phyloP scores from a whole-genome alignment of 2,329 filamentous ascomycete species.

The Penicillium sp. region DNA sequence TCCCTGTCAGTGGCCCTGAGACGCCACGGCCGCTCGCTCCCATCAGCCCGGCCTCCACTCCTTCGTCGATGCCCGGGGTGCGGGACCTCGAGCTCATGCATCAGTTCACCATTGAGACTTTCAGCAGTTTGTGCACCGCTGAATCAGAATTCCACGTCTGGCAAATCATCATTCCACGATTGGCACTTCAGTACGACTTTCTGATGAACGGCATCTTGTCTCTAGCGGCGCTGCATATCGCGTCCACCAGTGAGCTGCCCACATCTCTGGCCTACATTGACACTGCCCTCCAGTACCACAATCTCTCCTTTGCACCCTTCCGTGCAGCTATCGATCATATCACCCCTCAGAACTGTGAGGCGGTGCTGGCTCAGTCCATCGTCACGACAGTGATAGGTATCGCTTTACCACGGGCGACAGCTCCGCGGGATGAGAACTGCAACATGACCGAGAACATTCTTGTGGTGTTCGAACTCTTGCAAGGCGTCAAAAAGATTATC shows the following conservation, averaged over 20 bases:
- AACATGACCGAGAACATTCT: constrained; percentile 39
- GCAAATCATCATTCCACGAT: constrained; percentile 42
- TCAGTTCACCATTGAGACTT: constrained; percentile 50
- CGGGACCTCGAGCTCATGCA: constrained; percentile 54
- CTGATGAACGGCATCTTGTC: constrained; percentile 44
- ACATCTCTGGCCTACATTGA: constrained; percentile 37
- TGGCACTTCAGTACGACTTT: constrained; percentile 42
- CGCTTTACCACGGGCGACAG: constrained; percentile 34
- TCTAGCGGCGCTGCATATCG: constrained; percentile 42
- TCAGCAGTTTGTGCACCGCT: constrained; percentile 40
- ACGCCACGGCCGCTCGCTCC: constrained; percentile 15
- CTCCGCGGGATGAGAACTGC: constrained; percentile 27
- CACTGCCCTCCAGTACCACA: constrained; percentile 38
- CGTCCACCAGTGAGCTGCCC: constrained; percentile 30
- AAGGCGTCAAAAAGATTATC: constrained; percentile 37
- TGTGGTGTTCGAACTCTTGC: constrained; percentile 36
- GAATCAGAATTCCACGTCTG: constrained; percentile 35
- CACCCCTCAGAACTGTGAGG: constrained; percentile 37
- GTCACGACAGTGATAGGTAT: constrained; percentile 39
- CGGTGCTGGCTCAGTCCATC: constrained; percentile 38
- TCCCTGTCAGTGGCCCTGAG: constrained; percentile 5
- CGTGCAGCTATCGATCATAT: constrained; percentile 36
- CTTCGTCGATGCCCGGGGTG: constrained; percentile 21
- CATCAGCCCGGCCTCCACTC: constrained; percentile 18
- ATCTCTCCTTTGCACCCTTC: constrained; percentile 35